Evolutionary conservation across 768 basidiomycete genomes (phyloP).

Genomic region (Suillus discolor): DNA sequence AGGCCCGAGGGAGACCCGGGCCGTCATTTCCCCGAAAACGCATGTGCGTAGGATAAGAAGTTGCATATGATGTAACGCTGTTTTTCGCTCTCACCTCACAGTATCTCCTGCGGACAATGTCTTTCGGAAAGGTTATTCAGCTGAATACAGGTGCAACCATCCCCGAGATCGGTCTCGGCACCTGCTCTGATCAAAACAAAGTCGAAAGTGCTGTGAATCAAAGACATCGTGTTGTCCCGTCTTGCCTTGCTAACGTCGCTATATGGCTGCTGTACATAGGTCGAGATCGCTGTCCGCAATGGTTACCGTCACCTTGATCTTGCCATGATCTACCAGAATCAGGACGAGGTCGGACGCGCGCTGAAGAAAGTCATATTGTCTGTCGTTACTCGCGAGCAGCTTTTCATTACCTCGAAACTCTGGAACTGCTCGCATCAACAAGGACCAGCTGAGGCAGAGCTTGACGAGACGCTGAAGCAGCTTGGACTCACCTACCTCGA

Average conservation of each 20-base stretch:
- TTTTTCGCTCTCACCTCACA: neutral
- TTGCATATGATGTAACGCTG: neutral
- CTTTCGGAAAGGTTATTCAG: slow-evolving; percentile 38
- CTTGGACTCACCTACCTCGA: slow-evolving; percentile 80
- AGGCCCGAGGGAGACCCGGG: slow-evolving; percentile 2
- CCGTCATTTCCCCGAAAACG: neutral
- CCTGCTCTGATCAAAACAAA: slow-evolving; percentile 75
- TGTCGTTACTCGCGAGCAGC: slow-evolving; percentile 77
- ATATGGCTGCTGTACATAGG: slow-evolving; percentile 40
- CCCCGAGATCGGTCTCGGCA: slow-evolving; percentile 82
- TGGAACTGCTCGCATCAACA: slow-evolving; percentile 80
- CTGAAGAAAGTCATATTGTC: slow-evolving; percentile 77
- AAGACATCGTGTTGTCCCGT: neutral
- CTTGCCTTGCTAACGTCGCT: neutral
- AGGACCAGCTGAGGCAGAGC: slow-evolving; percentile 66
- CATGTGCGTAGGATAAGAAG: slow-evolving; percentile 8
- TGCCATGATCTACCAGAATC: slow-evolving; percentile 80
- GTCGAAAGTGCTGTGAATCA: slow-evolving; percentile 67
- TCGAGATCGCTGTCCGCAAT: slow-evolving; percentile 70
- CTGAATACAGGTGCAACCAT: slow-evolving; percentile 54
- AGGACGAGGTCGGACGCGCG: slow-evolving; percentile 73
- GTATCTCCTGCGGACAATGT: slow-evolving; percentile 35
- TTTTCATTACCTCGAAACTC: slow-evolving; percentile 81
- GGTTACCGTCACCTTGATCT: slow-evolving; percentile 89
- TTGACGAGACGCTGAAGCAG: slow-evolving; percentile 74